These are phyloP conservation scores for Forsythia viridissima DNA, from an alignment of 257 asterid species.

Conservation along the genomic window DNA sequence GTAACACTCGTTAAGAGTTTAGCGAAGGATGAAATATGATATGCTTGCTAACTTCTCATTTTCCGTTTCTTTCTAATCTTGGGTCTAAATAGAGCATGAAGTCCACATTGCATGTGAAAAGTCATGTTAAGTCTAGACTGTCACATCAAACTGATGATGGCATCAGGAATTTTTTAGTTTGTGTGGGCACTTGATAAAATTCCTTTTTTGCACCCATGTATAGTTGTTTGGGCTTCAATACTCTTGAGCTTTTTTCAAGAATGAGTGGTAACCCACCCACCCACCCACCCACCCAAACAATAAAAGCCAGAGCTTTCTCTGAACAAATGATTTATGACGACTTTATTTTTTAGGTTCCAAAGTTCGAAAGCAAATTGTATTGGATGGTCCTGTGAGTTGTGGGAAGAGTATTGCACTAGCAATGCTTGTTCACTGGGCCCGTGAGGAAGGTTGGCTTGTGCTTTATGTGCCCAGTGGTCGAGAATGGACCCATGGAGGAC, in stretches of 20 bases:
- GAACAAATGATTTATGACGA: slow-evolving; percentile 20
- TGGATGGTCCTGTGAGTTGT: slow-evolving; percentile 86
- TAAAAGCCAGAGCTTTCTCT: slow-evolving; percentile 1
- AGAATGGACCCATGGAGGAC: slow-evolving; percentile 94
- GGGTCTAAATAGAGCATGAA: neutral
- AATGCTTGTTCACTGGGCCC: slow-evolving; percentile 98
- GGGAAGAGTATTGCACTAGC: slow-evolving; percentile 96
- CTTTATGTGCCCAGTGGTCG: slow-evolving; percentile 80
- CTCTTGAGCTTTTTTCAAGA: slow-evolving; percentile 10
- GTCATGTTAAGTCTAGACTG: neutral
- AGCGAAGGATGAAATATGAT: neutral
- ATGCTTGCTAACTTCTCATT: neutral
- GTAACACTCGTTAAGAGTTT: neutral
- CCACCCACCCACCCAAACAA: neutral
- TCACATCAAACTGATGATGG: neutral
- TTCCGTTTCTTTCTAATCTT: neutral
- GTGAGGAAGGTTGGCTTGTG: slow-evolving; percentile 97
- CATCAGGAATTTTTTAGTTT: neutral
- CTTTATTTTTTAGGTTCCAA: slow-evolving; percentile 58
- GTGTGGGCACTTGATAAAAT: neutral
- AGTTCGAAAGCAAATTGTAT: slow-evolving; percentile 65
- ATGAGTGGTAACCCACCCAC: neutral
- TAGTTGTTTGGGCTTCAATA: neutral
- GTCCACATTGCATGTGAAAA: neutral
- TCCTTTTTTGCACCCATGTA: neutral